Conservation (phyloP, 495 filamentous ascomycete genomes). For the Lichina pygmaea region DNA sequence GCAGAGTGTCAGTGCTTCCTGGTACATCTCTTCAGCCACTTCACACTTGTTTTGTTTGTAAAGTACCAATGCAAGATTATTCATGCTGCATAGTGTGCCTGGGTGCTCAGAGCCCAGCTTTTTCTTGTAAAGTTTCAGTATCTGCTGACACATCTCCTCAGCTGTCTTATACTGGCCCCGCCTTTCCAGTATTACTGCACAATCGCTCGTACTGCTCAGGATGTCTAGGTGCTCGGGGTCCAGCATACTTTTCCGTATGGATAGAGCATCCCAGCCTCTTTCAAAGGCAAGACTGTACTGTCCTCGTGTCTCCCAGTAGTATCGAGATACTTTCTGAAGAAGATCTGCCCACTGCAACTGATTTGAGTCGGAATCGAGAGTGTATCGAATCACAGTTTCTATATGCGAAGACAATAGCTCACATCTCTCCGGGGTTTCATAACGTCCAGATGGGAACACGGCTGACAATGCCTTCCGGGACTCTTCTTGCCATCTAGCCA, state of each 20-base stretch:
- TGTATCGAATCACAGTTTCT: conserved; percentile 7
- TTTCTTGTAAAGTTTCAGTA: conserved; percentile 1
- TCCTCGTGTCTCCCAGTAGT: neutral
- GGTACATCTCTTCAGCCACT: conserved; percentile 2
- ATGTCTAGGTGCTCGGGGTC: neutral
- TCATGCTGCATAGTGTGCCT: neutral
- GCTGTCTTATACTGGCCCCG: conserved; percentile 3
- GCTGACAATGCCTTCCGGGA: conserved; percentile 11
- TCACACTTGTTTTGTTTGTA: neutral
- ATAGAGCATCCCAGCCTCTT: neutral
- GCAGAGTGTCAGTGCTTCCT: neutral
- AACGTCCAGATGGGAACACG: conserved; percentile 11
- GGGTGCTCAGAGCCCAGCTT: neutral
- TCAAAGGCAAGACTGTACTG: neutral
- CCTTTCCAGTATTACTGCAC: neutral
- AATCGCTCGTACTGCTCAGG: neutral
- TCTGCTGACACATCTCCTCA: conserved; percentile 1
- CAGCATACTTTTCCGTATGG: neutral
- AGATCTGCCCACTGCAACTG: neutral
- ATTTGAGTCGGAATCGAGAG: neutral
- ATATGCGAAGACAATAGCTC: conserved; percentile 14
- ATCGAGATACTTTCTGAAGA: neutral
- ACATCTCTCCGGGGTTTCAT: conserved; percentile 14
- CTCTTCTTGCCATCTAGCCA: conserved; percentile 8
- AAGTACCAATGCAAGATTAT: neutral